Evolutionary conservation across 495 filamentous ascomycete genomes (phyloP), one percentile per base, ranked within the genome.

Genomic region (Penicillium taxi): DNA sequence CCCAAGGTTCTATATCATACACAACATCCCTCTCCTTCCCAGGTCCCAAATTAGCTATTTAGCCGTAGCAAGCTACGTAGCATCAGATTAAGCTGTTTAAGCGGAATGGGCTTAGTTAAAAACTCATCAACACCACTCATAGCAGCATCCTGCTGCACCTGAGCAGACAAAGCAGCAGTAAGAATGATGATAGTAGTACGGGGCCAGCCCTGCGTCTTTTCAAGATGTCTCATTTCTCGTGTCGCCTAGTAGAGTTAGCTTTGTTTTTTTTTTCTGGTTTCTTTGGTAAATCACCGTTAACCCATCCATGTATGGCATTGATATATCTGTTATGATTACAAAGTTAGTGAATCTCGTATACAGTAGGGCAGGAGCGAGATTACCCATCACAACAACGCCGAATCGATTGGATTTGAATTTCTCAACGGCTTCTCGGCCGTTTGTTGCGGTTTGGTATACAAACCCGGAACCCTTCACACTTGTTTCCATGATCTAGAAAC

Each of bases 241-340:
- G 78, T 76, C 4, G 76, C 67, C n/a, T n/a, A n/a, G n/a, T n/a
- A n/a, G n/a, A n/a, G n/a, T n/a, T n/a, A n/a, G n/a, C n/a, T n/a
- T n/a, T n/a, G n/a, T n/a, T n/a, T n/a, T n/a, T n/a, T n/a, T n/a
- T n/a, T n/a, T n/a, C n/a, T n/a, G n/a, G n/a, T n/a, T n/a, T n/a
- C n/a, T n/a, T n/a, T n/a, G n/a, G n/a, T n/a, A n/a, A n/a, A n/a
- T n/a, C n/a, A n/a, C n/a, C 31, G 74, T 69, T n/a, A 81, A 61
- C 9, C 78, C 78, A 34, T 80, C 73, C 60, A 82, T 75, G 0
- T 79, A 47, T 0, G 80, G 80, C 80, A 84, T 83, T 28, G 72
- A 73, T 23, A 82, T 73, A 35, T 80, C 74, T 70, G 48, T 6
- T 23, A 4, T 20, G 1, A 15, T 2, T 16, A 9, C 20, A 39